phyloP scores from a whole-genome alignment of 2,329 filamentous ascomycete species.

The Aspergillus sp. region DNA sequence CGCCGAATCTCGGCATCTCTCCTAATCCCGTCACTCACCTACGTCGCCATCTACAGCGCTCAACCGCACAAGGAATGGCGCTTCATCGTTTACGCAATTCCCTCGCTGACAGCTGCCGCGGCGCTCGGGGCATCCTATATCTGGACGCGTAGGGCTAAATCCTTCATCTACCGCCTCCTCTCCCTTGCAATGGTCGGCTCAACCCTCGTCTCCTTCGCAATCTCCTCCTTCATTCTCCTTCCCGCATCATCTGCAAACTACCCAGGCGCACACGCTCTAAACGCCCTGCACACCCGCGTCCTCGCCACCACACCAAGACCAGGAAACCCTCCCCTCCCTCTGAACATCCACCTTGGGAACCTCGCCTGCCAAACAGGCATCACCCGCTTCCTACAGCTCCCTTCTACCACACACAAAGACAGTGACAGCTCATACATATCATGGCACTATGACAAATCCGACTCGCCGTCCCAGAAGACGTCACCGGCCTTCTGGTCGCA shows the following conservation, averaged over 20 bases:
- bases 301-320: conserved; percentile 10
- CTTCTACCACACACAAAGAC: conserved; percentile 12
- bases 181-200: conserved; percentile 63
- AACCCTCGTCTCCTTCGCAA: conserved; percentile 61
- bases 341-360: conserved; percentile 61
- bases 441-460: conserved; percentile 67
- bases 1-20: conserved; percentile 56
- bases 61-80: conserved; percentile 96
- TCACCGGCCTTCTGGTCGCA: conserved; percentile 60
- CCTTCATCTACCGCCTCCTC: conserved; percentile 58
- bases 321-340: conserved; percentile 26
- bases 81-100: conserved; percentile 89
- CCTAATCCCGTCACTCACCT: conserved; percentile 70
- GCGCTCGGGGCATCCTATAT: conserved; percentile 74
- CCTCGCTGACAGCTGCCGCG: conserved; percentile 76
- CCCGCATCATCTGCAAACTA: conserved; percentile 88
- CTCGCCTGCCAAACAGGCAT: conserved; percentile 67
- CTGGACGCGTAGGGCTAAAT: conserved; percentile 68
- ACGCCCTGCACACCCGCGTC: conserved; percentile 42
- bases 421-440: conserved; percentile 10
- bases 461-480: conserved; percentile 53
- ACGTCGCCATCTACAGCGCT: conserved; percentile 78
- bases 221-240: conserved; percentile 73
- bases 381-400: conserved; percentile 60
- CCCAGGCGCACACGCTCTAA: conserved; percentile 81